These are phyloP conservation scores for Candida taoyuanica DNA, from an alignment of 805 yeast species.

Conservation along the genomic window DNA sequence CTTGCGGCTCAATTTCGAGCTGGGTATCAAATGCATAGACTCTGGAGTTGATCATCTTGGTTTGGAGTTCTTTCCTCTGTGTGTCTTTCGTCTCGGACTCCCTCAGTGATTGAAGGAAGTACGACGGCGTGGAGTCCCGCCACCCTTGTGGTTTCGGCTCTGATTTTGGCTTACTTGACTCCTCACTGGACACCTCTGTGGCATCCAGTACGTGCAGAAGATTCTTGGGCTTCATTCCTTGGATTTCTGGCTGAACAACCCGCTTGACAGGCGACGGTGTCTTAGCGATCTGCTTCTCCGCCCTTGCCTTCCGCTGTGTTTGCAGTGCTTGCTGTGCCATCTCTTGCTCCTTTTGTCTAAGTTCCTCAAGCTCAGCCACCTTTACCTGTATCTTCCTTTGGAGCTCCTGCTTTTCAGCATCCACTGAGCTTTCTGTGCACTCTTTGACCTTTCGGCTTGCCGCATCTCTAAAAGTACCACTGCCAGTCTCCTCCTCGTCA, in stretches of 20 bases:
- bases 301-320: background rate
- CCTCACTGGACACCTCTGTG: no score
- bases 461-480: background rate
- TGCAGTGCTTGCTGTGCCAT: background rate
- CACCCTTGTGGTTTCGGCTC: background rate
- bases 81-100: constrained; percentile 25
- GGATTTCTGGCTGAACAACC: background rate
- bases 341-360: background rate
- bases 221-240: constrained; percentile 3
- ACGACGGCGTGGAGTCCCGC: constrained; percentile 22
- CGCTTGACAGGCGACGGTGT: constrained; percentile 16
- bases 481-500: constrained; percentile 1
- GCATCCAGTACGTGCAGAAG: no score
- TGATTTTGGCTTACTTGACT: no score
- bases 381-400: background rate
- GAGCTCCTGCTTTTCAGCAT: background rate
- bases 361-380: background rate
- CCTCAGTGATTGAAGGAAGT: constrained; percentile 31
- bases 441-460: background rate
- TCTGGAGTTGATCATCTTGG: constrained; percentile 31
- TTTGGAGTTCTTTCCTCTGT: constrained; percentile 18
- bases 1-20: constrained; percentile 25
- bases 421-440: background rate
- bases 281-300: constrained; percentile 1
- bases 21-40: constrained; percentile 36